phyloP scores from a whole-genome alignment of 768 basidiomycete species.

The Suillus clintonianus region DNA sequence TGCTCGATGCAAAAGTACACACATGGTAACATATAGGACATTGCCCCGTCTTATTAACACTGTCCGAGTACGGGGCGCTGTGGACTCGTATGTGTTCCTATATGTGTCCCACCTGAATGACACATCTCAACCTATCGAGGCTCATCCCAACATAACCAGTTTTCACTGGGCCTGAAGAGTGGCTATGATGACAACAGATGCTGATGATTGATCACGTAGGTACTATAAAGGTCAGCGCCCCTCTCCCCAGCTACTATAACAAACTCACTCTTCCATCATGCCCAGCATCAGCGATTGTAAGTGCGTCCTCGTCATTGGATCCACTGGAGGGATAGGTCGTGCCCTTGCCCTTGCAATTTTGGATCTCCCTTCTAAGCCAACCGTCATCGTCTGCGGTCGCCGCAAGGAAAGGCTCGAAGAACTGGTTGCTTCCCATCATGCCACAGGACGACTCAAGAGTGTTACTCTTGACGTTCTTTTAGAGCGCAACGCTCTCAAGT shows the following conservation, averaged over 20 bases:
- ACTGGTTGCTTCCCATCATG: conserved; percentile 32
- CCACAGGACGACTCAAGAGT: conserved; percentile 39
- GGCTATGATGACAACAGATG: neutral
- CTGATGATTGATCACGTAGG: neutral
- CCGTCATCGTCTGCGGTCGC: conserved; percentile 52
- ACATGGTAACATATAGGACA: too few species aligned
- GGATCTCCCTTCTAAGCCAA: conserved; percentile 46
- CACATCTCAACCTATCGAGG: too few species aligned
- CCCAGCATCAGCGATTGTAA: conserved; percentile 46
- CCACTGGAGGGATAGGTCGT: conserved; percentile 60
- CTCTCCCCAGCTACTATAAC: neutral
- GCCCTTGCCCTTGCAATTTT: conserved; percentile 53
- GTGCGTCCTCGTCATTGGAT: conserved; percentile 56
- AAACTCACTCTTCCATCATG: conserved; percentile 12
- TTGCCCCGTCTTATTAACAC: too few species aligned
- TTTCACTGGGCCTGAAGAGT: neutral
- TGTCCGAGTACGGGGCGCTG: too few species aligned
- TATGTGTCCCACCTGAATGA: too few species aligned
- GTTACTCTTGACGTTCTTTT: conserved; percentile 46
- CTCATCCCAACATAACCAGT: too few species aligned
- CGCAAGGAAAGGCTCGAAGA: conserved; percentile 57
- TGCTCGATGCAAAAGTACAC: too few species aligned
- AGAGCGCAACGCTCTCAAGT: conserved; percentile 39
- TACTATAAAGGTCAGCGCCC: neutral
- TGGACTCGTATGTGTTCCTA: too few species aligned